Percentiles rank a stretch among this genome's conserved stretches.
phyloP scores from a whole-genome alignment of 441 rosid genomes.

The Bruguiera hainesii region DNA sequence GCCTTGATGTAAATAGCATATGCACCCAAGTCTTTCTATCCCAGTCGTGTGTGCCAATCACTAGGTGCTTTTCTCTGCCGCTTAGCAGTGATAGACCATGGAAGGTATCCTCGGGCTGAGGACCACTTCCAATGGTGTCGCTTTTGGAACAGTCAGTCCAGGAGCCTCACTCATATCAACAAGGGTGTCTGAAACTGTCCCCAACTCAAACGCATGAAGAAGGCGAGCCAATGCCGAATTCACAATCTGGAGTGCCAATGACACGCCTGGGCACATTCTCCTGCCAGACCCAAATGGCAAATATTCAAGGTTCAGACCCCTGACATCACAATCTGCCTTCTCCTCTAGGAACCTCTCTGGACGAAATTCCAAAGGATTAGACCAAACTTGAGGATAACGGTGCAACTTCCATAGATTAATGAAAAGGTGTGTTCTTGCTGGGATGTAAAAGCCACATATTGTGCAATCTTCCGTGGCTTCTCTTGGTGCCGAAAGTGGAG shows the following conservation, averaged over 20 bases:
- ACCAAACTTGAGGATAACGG: slow-evolving; percentile 41
- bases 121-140: slow-evolving; percentile 36
- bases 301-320: slow-evolving; percentile 29
- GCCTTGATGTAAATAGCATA: too few relatives aligned
- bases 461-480: background rate
- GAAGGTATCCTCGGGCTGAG: slow-evolving; percentile 41
- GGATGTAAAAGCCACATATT: background rate
- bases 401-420: slow-evolving; percentile 53
- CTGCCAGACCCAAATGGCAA: slow-evolving; percentile 38
- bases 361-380: slow-evolving; percentile 21
- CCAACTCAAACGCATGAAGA: slow-evolving; percentile 36
- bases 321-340: slow-evolving; percentile 21
- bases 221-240: slow-evolving; percentile 35
- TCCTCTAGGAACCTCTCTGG: slow-evolving; percentile 21
- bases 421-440: slow-evolving; percentile 5
- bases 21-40: too few relatives aligned
- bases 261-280: slow-evolving; percentile 34
- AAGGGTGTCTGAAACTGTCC: slow-evolving; percentile 14
- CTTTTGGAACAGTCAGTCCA: slow-evolving; percentile 27
- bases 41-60: background rate
- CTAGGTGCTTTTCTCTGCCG: background rate
- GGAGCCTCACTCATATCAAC: slow-evolving; percentile 38
- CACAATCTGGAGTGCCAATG: slow-evolving; percentile 30
- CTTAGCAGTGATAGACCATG: slow-evolving; percentile 14
- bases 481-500: background rate